Conservation (phyloP, 768 basidiomycete genomes). For the Tylopilus felleus region DNA sequence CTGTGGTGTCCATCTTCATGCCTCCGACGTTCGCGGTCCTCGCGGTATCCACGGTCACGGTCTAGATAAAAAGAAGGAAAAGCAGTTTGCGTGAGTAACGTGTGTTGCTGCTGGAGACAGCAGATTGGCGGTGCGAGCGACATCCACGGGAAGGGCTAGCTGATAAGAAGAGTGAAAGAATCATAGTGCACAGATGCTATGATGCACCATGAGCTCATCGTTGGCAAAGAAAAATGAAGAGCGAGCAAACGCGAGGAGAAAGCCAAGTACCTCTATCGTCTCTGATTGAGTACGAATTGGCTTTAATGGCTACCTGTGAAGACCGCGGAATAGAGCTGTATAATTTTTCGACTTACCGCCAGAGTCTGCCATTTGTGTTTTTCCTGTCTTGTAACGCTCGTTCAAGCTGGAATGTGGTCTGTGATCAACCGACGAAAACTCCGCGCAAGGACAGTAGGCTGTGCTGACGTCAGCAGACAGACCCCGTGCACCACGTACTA, state of each 20-base stretch:
- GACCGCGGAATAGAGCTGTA: conserved; percentile 15
- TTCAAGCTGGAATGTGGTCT: conserved; percentile 23
- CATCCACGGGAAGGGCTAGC: conserved; percentile 58
- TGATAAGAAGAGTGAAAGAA: conserved; percentile 37
- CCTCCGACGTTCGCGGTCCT: conserved; percentile 63
- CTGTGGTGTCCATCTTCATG: conserved; percentile 55
- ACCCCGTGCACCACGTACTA: conserved; percentile 18
- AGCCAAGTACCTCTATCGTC: conserved; percentile 34
- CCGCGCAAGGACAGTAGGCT: neutral
- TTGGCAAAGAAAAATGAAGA: conserved; percentile 37
- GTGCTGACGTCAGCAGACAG: conserved; percentile 27
- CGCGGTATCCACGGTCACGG: conserved; percentile 53
- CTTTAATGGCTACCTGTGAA: conserved; percentile 29
- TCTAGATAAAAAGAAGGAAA: conserved; percentile 50
- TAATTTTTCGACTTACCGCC: conserved; percentile 46
- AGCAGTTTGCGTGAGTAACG: conserved; percentile 51
- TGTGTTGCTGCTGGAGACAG: conserved; percentile 40
- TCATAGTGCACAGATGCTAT: conserved; percentile 42
- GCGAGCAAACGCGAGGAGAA: conserved; percentile 33
- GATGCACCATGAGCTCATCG: conserved; percentile 65
- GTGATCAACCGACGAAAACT: conserved; percentile 22
- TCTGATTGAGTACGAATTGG: conserved; percentile 30
- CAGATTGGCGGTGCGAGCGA: conserved; percentile 40
- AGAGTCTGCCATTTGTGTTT: conserved; percentile 45
- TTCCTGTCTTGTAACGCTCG: conserved; percentile 18